Evolutionary conservation across 768 basidiomycete species (phyloP).

Genomic region (Lepiota brunneoincarnata): DNA sequence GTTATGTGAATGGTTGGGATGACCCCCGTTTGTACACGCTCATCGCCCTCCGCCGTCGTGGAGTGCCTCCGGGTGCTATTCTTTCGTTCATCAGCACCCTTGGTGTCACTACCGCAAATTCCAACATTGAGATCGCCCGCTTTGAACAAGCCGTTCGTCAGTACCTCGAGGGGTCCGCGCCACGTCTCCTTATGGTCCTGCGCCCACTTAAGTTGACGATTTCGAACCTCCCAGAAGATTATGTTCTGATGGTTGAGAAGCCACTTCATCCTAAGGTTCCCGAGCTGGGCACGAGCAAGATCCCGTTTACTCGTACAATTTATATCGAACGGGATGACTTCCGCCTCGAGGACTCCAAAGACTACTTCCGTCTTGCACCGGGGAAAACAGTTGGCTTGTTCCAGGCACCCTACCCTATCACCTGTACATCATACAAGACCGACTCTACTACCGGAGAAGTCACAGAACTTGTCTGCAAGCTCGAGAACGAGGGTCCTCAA

Average conservation of each 20-base stretch:
- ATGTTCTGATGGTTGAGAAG: constrained; percentile 80
- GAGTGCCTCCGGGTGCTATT: constrained; percentile 96
- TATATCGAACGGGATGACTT: constrained; percentile 96
- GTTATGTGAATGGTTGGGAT: constrained; percentile 90
- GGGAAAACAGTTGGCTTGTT: constrained; percentile 97
- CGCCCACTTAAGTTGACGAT: constrained; percentile 88
- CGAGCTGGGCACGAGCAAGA: constrained; percentile 73
- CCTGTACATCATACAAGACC: constrained; percentile 84
- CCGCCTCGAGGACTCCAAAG: constrained; percentile 83
- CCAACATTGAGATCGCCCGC: constrained; percentile 82
- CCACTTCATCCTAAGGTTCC: constrained; percentile 93
- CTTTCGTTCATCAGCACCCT: constrained; percentile 88
- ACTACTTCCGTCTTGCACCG: constrained; percentile 97
- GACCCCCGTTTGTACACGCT: constrained; percentile 97
- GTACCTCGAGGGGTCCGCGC: constrained; percentile 85
- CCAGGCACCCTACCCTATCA: constrained; percentile 89
- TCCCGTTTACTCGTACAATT: constrained; percentile 85
- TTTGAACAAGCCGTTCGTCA: constrained; percentile 89
- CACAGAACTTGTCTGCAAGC: constrained; percentile 70
- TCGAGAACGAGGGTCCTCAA: constrained; percentile 65
- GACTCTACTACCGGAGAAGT: constrained; percentile 73
- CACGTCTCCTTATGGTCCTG: constrained; percentile 89
- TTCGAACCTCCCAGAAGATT: constrained; percentile 88
- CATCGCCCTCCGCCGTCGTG: constrained; percentile 91
- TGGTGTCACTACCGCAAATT: constrained; percentile 85